Base-by-base conservation (phyloP, 176 grass and related monocot genomes). In the Bromus sterilis region DNA sequence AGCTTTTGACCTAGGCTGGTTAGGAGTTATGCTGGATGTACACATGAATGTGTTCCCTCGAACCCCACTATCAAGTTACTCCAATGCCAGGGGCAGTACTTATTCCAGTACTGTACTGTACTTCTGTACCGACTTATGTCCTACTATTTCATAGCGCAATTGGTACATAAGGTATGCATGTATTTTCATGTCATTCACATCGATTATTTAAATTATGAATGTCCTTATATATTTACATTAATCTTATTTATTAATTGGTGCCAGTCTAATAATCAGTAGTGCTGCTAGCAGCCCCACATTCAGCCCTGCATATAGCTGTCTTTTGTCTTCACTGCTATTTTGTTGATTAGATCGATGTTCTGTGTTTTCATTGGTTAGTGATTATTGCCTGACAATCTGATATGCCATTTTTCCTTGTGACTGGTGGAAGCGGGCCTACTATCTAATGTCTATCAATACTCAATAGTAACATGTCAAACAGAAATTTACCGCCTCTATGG, bases 121-220 rank as follows among this genome's bases (percentile, higher is more conserved):
- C 16, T 57, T 79, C 23, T 21, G n/a, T 59, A 10, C 56, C 71
- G 9, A 32, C 53, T 66, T 68, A 16, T 53, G 44, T 18, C 11
- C 12, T 83, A 35, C 72, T 66, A 28, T 48, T 61, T 82, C 37
- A 36, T 40, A 79, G 21, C 42, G 3, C 14, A 48, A 60, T 80
- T 7, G 1, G 16, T 72, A 24, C 44, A 60, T 75, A 39, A 80
- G 59, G 60, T 89, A 76, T 70, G 49, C 60, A 48, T 57, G 43
- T 74, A 73, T 68, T 57, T 74, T 73, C 20, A 36, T 78, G 40
- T 58, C 18, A 60, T 80, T 78, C 4, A 73, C 57, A 25, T 23
- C 83, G 35, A 73, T 74, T 37, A 46, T 66, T 88, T 29, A 36
- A 49, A 56, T 79, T 66, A 64, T 88, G n/a, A 35, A 79, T 74